Conservation (phyloP, 345 rosid genomes). For the Heritiera littoralis region DNA sequence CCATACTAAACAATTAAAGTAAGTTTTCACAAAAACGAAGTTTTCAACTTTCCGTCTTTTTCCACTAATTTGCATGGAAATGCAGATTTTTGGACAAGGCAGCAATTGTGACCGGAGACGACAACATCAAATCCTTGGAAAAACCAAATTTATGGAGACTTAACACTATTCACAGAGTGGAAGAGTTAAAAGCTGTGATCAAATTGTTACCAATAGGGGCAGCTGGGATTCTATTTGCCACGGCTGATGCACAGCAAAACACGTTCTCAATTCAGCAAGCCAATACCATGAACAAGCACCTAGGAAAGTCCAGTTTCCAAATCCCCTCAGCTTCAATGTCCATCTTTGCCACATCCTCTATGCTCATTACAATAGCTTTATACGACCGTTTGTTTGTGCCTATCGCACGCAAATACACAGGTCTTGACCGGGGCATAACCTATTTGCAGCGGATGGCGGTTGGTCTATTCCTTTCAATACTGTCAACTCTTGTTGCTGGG, state of each 20-base stretch:
- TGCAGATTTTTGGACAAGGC: slow-evolving; percentile 55
- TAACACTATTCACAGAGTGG: slow-evolving; percentile 55
- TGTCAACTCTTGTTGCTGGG: slow-evolving; percentile 52
- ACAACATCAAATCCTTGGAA: slow-evolving; percentile 12
- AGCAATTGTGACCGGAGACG: slow-evolving; percentile 40
- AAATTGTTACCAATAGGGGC: slow-evolving; percentile 60
- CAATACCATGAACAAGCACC: slow-evolving; percentile 48
- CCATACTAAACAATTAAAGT: slow-evolving; percentile 50
- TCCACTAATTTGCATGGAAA: neutral
- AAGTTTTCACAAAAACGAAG: slow-evolving; percentile 5
- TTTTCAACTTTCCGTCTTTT: neutral
- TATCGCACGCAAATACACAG: slow-evolving; percentile 33
- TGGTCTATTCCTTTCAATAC: slow-evolving; percentile 43
- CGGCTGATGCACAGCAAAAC: slow-evolving; percentile 43
- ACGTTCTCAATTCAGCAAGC: slow-evolving; percentile 57
- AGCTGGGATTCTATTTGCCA: slow-evolving; percentile 47
- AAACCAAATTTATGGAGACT: slow-evolving; percentile 49
- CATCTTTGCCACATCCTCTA: slow-evolving; percentile 44
- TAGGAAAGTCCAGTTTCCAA: slow-evolving; percentile 33
- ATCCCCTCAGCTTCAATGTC: slow-evolving; percentile 58
- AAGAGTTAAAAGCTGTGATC: slow-evolving; percentile 46
- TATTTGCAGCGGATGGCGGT: slow-evolving; percentile 54
- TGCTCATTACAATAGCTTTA: slow-evolving; percentile 44
- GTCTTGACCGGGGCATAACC: slow-evolving; percentile 48
- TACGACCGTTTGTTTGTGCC: slow-evolving; percentile 50